Evolutionary conservation across 2,329 filamentous ascomycete species (phyloP), one percentile per base, ranked within the genome.

Genomic region (Colletotrichum trifolii): DNA sequence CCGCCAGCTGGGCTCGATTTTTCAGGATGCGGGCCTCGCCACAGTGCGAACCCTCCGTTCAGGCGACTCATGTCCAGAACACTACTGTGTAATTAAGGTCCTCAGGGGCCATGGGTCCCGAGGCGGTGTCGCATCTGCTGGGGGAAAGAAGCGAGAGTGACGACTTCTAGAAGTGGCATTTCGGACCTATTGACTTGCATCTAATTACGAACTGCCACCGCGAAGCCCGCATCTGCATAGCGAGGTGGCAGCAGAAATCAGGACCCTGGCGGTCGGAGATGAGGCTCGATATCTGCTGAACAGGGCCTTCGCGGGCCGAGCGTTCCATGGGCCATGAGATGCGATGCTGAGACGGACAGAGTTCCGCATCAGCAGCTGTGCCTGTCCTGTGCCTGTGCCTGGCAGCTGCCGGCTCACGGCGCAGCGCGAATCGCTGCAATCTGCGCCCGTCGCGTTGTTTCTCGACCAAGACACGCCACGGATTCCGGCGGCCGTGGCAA

Each of bases 111-210:
- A 55, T 55, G 53, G 40, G 33, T 45, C 50, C 61, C 50, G 61
- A 64, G 61, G 62, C 62, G 57, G 57, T 64, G 58, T 64, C 60
- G 48, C 40, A 34, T 46, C 34, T 35, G 25, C 42, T 61, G 46
- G 39, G 33, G 33, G 34, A 46, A 52, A 42, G 50, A 64, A 64
- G 62, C 62, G 62, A 64, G 15, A 64, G 62, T 64, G 62, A 45
- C 35, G 36, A 54, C 50, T 64, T 61, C 50, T 64, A 52, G 45
- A 64, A 61, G 36, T 17, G 50, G 39, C 49, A 64, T 58, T 45
- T 50, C 17, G 50, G 50, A 50, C 45, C 61, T 45, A 50, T 55
- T n/a, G 57, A 50, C 25, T 36, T 6, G 12, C 57, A 50, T 46
- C 57, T 64, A 55, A 64, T 64, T 64, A 64, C 57, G 55, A 45